A percentile compares a stretch with the other conserved stretches of the same genome.
phyloP scores from a whole-genome alignment of 768 basidiomycete genomes.

The Pleurotus pulmonarius region DNA sequence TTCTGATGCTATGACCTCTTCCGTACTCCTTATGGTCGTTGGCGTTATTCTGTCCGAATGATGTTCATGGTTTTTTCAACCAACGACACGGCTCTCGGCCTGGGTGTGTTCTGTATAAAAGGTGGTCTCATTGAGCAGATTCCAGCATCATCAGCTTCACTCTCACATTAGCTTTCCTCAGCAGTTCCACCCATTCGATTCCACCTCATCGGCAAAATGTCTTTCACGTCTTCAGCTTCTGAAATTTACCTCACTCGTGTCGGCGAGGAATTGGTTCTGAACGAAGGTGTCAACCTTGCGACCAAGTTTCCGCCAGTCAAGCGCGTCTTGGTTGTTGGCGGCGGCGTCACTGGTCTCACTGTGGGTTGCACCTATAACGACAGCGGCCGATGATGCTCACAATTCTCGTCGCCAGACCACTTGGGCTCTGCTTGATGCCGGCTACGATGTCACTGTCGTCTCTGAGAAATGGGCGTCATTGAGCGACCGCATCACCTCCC shows the following conservation, averaged over 20 bases:
- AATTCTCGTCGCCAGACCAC: conserved; percentile 13
- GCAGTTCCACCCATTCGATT: neutral
- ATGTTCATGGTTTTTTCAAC: neutral
- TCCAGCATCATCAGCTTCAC: neutral
- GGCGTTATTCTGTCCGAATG: neutral
- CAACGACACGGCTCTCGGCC: neutral
- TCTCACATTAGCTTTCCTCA: neutral
- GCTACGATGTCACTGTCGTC: conserved; percentile 30
- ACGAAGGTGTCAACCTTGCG: conserved; percentile 2
- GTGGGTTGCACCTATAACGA: neutral
- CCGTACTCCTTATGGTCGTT: neutral
- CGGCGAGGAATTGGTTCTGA: conserved; percentile 5
- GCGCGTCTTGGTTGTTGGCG: conserved; percentile 10
- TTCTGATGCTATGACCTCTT: neutral
- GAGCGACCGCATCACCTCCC: conserved; percentile 19
- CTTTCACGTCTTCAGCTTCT: neutral
- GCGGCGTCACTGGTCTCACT: conserved; percentile 12
- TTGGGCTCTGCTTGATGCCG: conserved; percentile 30
- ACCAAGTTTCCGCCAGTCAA: conserved; percentile 1
- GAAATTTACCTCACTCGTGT: conserved; percentile 4
- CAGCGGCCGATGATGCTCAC: neutral
- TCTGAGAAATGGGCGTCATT: conserved; percentile 20
- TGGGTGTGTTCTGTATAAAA: neutral
- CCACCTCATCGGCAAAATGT: neutral
- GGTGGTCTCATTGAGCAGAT: neutral